Percentiles rank a stretch among this genome's conserved stretches.
These are phyloP conservation scores for Blastobotrys buckinghamii DNA, from an alignment of 1,139 yeast genomes.

Conservation along the genomic window DNA sequence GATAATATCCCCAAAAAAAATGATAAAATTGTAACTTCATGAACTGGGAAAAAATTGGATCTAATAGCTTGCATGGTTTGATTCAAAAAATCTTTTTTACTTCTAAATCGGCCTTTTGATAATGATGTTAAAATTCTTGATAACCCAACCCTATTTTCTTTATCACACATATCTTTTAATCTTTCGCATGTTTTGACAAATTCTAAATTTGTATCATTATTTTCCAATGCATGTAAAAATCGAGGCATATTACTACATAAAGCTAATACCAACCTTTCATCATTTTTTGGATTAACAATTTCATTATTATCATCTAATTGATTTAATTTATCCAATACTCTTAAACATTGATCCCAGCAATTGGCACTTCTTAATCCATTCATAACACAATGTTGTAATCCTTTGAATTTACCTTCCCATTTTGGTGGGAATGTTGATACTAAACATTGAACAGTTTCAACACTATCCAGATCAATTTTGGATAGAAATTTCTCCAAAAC, in stretches of 20 bases:
- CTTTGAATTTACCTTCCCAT: slow-evolving; percentile 94
- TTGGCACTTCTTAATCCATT: slow-evolving; percentile 78
- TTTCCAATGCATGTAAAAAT: slow-evolving; percentile 71
- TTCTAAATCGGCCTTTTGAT: slow-evolving; percentile 71
- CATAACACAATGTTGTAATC: slow-evolving; percentile 71
- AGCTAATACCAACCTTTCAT: slow-evolving; percentile 60
- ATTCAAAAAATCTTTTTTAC: slow-evolving; percentile 79
- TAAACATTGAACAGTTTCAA: slow-evolving; percentile 77
- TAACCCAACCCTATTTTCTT: slow-evolving; percentile 51
- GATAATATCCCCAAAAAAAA: slow-evolving; percentile 72
- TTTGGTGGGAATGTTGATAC: slow-evolving; percentile 86
- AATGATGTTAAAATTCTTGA: slow-evolving; percentile 72
- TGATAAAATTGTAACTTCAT: slow-evolving; percentile 68
- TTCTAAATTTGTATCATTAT: slow-evolving; percentile 40
- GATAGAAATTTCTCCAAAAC: slow-evolving; percentile 77
- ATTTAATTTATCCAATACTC: slow-evolving; percentile 67
- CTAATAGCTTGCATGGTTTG: slow-evolving; percentile 71
- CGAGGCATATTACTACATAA: slow-evolving; percentile 78
- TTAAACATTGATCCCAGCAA: slow-evolving; percentile 73
- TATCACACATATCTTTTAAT: slow-evolving; percentile 58
- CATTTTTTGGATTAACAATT: slow-evolving; percentile 46
- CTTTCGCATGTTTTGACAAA: slow-evolving; percentile 22
- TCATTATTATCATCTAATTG: slow-evolving; percentile 65
- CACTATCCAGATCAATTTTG: slow-evolving; percentile 80
- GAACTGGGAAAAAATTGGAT: slow-evolving; percentile 64